These are phyloP conservation scores for Priceomyces medius DNA, from an alignment of 805 yeast species.

Conservation along the genomic window DNA sequence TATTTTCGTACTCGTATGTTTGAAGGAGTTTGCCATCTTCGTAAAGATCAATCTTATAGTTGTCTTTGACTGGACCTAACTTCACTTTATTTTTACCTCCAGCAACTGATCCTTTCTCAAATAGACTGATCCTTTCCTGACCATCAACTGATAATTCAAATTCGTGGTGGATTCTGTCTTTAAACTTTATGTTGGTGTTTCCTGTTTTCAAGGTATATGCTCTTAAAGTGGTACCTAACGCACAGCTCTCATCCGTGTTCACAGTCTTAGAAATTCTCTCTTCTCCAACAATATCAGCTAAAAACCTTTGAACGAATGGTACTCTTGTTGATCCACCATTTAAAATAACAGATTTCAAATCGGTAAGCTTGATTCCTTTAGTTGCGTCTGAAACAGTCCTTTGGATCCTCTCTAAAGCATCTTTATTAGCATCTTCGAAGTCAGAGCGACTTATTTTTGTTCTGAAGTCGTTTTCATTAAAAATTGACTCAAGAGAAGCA, in stretches of 20 bases:
- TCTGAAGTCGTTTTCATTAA: constrained; percentile 72
- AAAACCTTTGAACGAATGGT: constrained; percentile 74
- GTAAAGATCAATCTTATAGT: constrained; percentile 30
- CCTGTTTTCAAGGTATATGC: constrained; percentile 71
- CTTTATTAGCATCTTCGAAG: constrained; percentile 60
- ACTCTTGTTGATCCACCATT: constrained; percentile 92
- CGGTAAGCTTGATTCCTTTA: constrained; percentile 10
- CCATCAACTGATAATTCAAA: constrained; percentile 41
- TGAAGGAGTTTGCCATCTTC: constrained; percentile 39
- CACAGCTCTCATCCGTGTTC: constrained; percentile 94
- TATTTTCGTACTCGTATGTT: constrained; percentile 23
- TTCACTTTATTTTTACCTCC: constrained; percentile 34
- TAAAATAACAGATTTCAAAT: constrained; percentile 66
- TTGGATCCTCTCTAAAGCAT: constrained; percentile 45
- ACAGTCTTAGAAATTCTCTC: constrained; percentile 73
- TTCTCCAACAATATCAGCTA: constrained; percentile 54
- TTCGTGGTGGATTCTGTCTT: constrained; percentile 54
- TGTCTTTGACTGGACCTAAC: constrained; percentile 31
- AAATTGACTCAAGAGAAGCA: constrained; percentile 74
- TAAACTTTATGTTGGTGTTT: constrained; percentile 54
- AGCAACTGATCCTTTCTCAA: constrained; percentile 46
- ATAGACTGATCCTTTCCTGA: constrained; percentile 30
- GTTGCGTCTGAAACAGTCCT: constrained; percentile 58
- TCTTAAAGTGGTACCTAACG: constrained; percentile 81
- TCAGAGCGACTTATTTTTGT: constrained; percentile 71